These are phyloP conservation scores for Leptosphaerulina australis DNA, from an alignment of 2,329 filamentous ascomycete species.

Conservation along the genomic window DNA sequence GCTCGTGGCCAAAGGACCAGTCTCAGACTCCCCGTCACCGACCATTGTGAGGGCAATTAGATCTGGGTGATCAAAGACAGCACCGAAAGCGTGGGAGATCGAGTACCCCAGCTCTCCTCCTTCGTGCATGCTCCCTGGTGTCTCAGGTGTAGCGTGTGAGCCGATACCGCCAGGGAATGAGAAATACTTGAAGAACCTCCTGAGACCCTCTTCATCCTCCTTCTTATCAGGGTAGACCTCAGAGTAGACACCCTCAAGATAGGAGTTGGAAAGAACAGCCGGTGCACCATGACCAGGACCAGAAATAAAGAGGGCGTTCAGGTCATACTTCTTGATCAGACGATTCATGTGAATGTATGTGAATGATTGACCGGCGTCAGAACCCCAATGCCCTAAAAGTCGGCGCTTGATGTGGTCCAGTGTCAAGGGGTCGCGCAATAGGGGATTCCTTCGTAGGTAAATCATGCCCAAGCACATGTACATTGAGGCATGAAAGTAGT, in stretches of 20 bases:
- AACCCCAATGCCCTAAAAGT: slow-evolving; percentile 78
- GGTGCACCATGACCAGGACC: slow-evolving; percentile 80
- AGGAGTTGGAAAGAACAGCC: slow-evolving; percentile 75
- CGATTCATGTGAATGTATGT: slow-evolving; percentile 84
- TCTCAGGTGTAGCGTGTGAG: slow-evolving; percentile 79
- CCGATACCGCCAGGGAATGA: slow-evolving; percentile 81
- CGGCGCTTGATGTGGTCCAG: slow-evolving; percentile 74
- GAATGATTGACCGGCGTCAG: slow-evolving; percentile 79
- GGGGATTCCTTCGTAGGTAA: slow-evolving; percentile 74
- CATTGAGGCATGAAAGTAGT: slow-evolving; percentile 75
- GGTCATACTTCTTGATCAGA: slow-evolving; percentile 78
- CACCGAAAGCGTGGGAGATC: slow-evolving; percentile 77
- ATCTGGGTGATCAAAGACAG: slow-evolving; percentile 75
- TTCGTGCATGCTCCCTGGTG: slow-evolving; percentile 77
- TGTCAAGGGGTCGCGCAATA: slow-evolving; percentile 71
- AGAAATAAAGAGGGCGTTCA: slow-evolving; percentile 74
- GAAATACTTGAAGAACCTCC: slow-evolving; percentile 81
- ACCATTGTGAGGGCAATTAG: slow-evolving; percentile 79
- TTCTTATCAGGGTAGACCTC: slow-evolving; percentile 78
- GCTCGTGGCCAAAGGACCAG: slow-evolving; percentile 75
- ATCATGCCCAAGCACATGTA: slow-evolving; percentile 82
- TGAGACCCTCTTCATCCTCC: slow-evolving; percentile 70
- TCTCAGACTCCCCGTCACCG: slow-evolving; percentile 82
- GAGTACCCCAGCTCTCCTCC: slow-evolving; percentile 84
- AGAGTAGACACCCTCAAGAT: slow-evolving; percentile 77